These are phyloP conservation scores for Phytophthora nicotianae DNA, from an alignment of 352 stramenopile species.

Conservation along the genomic window DNA sequence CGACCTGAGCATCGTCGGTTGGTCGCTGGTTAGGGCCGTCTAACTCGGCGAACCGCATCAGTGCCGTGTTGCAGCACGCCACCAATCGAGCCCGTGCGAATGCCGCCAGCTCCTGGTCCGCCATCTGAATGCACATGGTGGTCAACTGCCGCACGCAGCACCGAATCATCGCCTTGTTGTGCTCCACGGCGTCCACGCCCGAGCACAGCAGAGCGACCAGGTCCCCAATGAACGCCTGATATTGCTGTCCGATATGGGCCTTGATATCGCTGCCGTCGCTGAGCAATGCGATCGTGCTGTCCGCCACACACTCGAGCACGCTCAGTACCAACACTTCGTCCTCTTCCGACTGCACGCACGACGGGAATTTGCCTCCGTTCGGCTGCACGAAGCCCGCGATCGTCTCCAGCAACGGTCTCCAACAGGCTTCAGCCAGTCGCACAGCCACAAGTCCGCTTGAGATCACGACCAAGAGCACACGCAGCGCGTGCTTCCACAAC, in stretches of 20 bases:
- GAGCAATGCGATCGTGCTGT: slow-evolving; percentile 67
- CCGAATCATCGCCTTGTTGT: slow-evolving; percentile 68
- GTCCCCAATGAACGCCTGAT: slow-evolving; percentile 54
- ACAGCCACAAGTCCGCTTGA: slow-evolving; percentile 70
- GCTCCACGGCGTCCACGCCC: slow-evolving; percentile 52
- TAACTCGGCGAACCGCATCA: slow-evolving; percentile 51
- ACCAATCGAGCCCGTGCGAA: slow-evolving; percentile 65
- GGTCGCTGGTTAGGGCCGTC: slow-evolving; percentile 30
- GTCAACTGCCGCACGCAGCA: slow-evolving; percentile 81
- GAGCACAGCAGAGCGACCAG: slow-evolving; percentile 67
- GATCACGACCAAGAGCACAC: slow-evolving; percentile 73
- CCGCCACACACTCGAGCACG: slow-evolving; percentile 76
- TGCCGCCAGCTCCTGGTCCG: slow-evolving; percentile 49
- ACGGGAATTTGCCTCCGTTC: slow-evolving; percentile 53
- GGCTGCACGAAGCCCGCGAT: slow-evolving; percentile 69
- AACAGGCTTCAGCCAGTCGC: slow-evolving; percentile 50
- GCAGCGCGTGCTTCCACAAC: slow-evolving; percentile 81
- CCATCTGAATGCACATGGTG: slow-evolving; percentile 70
- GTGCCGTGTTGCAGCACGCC: slow-evolving; percentile 57
- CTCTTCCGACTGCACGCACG: slow-evolving; percentile 71
- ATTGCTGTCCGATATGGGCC: slow-evolving; percentile 33
- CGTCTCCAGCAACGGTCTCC: slow-evolving; percentile 63
- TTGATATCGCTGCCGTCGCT: slow-evolving; percentile 40
- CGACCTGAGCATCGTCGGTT: slow-evolving; percentile 18
- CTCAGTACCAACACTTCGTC: slow-evolving; percentile 79